These are phyloP conservation scores for Bondarzewia mesenterica DNA, from an alignment of 1,284 basidiomycete species.

Conservation along the genomic window DNA sequence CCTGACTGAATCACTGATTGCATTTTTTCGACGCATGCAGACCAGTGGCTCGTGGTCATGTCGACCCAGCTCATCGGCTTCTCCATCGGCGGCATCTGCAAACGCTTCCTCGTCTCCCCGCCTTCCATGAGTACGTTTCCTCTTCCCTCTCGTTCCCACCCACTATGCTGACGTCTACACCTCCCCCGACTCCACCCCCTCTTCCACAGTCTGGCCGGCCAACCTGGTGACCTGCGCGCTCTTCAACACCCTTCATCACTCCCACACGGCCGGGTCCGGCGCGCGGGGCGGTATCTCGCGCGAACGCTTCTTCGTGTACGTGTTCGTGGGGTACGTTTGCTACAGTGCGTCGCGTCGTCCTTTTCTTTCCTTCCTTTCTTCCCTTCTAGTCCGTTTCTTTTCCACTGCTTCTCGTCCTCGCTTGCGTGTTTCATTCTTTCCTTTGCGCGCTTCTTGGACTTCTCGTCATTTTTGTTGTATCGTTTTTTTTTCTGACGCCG, in stretches of 20 bases:
- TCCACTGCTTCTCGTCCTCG: too few relatives aligned
- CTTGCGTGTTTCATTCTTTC: too few relatives aligned
- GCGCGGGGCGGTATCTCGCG: conserved; percentile 35
- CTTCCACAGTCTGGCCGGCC: conserved; percentile 59
- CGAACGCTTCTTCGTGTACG: conserved; percentile 43
- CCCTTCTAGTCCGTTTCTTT: too few relatives aligned
- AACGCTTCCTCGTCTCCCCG: conserved; percentile 65
- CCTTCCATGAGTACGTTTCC: conserved; percentile 53
- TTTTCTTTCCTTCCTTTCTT: too few relatives aligned
- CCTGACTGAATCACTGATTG: background rate
- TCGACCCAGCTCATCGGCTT: conserved; percentile 62
- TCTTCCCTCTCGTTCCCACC: background rate
- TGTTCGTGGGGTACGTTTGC: conserved; percentile 29
- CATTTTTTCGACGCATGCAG: conserved; percentile 56
- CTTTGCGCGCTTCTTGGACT: too few relatives aligned
- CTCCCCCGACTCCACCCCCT: too few relatives aligned
- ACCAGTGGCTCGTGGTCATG: conserved; percentile 38
- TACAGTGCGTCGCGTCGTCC: conserved; percentile 24
- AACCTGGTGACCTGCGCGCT: conserved; percentile 61
- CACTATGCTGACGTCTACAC: background rate
- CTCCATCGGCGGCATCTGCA: conserved; percentile 55
- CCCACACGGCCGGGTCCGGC: conserved; percentile 37
- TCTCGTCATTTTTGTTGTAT: too few relatives aligned
- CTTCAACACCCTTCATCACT: conserved; percentile 53
- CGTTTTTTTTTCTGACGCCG: background rate